Conservation (phyloP, 148 eudicot species). For the Cornus kousa region DNA sequence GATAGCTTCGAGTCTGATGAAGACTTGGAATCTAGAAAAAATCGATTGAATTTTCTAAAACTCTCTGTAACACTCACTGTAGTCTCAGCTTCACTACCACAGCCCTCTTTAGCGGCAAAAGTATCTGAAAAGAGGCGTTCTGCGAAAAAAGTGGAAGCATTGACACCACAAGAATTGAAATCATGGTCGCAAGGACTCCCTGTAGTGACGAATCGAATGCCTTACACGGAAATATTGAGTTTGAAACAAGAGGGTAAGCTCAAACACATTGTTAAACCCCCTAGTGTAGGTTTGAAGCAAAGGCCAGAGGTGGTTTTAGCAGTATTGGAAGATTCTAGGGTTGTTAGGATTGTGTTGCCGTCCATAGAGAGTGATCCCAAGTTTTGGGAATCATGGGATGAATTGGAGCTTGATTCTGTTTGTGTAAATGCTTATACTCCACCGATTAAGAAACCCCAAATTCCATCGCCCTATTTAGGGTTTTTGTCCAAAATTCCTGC, state of each 20-base stretch:
- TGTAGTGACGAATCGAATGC: constrained; percentile 49
- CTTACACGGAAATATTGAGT: constrained; percentile 61
- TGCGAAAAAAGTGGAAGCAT: constrained; percentile 46
- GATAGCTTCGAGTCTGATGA: constrained; percentile 28
- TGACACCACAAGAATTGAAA: constrained; percentile 61
- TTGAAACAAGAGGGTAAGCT: constrained; percentile 65
- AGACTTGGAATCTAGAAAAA: constrained; percentile 19
- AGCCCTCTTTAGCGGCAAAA: constrained; percentile 60
- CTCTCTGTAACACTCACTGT: constrained; percentile 71
- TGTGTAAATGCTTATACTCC: constrained; percentile 86
- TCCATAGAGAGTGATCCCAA: constrained; percentile 54
- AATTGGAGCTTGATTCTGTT: constrained; percentile 49
- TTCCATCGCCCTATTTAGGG: constrained; percentile 67
- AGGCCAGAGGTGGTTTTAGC: constrained; percentile 62
- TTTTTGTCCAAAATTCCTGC: constrained; percentile 51
- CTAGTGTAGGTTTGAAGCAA: constrained; percentile 40
- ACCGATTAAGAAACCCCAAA: constrained; percentile 69
- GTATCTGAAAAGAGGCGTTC: constrained; percentile 53
- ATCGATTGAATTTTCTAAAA: constrained; percentile 38
- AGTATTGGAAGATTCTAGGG: constrained; percentile 82
- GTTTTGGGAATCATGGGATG: constrained; percentile 84
- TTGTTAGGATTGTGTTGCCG: constrained; percentile 79
- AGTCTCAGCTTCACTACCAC: constrained; percentile 60
- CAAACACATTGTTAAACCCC: constrained; percentile 71
- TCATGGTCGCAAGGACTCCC: constrained; percentile 79